Evolutionary conservation across 2,329 filamentous ascomycete species (phyloP).

Genomic region (Bimuria novae-zelandiae): DNA sequence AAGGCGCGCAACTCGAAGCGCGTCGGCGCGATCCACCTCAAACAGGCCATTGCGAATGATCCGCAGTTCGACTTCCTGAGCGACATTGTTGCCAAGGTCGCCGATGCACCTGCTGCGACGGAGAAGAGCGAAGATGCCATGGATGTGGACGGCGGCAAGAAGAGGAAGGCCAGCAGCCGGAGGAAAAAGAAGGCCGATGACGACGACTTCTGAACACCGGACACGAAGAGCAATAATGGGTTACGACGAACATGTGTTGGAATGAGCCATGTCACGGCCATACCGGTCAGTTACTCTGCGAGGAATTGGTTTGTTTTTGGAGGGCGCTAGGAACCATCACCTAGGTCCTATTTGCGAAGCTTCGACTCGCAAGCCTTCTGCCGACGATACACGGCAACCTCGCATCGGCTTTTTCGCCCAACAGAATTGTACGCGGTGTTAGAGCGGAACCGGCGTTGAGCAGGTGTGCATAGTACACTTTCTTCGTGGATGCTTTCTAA

Average conservation of each 20-base stretch:
- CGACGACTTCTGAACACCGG: slow-evolving; percentile 37
- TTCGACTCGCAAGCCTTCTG: too few relatives aligned
- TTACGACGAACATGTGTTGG: slow-evolving; percentile 2
- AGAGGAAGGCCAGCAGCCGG: slow-evolving; percentile 48
- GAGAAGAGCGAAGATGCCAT: slow-evolving; percentile 52
- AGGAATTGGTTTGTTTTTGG: neutral
- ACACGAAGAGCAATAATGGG: neutral
- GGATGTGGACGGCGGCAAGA: slow-evolving; percentile 48
- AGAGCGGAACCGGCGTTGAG: slow-evolving; percentile 15
- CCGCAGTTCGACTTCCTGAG: slow-evolving; percentile 93
- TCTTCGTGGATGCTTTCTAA: slow-evolving; percentile 11
- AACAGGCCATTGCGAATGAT: slow-evolving; percentile 83
- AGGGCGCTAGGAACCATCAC: neutral
- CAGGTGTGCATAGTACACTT: slow-evolving; percentile 21
- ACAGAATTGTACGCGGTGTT: slow-evolving; percentile 1
- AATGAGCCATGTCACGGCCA: neutral
- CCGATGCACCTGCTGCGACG: slow-evolving; percentile 58
- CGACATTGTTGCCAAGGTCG: slow-evolving; percentile 87
- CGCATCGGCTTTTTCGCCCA: neutral
- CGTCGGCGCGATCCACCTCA: slow-evolving; percentile 88
- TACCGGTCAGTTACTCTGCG: neutral
- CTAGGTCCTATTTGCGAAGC: neutral
- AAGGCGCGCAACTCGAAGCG: slow-evolving; percentile 82
- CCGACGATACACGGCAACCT: neutral
- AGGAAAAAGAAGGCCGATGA: slow-evolving; percentile 47